These are phyloP conservation scores for Phaeosphaeria sp. DNA, from an alignment of 2,329 filamentous ascomycete species.

Conservation along the genomic window DNA sequence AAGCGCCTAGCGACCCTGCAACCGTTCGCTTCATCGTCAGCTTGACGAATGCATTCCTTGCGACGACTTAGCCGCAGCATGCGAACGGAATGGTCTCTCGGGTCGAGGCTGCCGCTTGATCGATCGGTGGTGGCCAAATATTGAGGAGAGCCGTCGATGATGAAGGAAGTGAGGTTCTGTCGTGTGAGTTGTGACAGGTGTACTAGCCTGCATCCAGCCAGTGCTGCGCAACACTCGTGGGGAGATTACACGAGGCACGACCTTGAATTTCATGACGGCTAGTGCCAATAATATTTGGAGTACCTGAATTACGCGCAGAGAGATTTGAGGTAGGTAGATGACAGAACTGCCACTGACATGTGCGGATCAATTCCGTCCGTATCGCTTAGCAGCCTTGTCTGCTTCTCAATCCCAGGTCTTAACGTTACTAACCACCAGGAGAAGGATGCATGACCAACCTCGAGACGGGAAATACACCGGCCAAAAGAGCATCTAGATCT, in stretches of 20 bases:
- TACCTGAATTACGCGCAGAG: background rate
- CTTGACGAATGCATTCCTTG: constrained; percentile 1
- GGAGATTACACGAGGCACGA: background rate
- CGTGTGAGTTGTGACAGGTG: background rate
- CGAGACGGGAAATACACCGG: background rate
- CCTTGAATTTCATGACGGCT: background rate
- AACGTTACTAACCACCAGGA: background rate
- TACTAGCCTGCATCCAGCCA: background rate
- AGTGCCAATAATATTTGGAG: background rate
- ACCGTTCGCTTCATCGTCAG: background rate
- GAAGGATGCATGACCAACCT: background rate
- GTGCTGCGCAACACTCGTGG: background rate
- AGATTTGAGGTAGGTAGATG: background rate
- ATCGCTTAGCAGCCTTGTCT: background rate
- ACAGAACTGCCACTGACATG: background rate
- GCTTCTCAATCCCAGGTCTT: background rate
- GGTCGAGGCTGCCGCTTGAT: background rate
- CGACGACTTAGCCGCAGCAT: background rate
- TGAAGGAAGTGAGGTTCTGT: background rate
- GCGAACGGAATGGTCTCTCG: background rate
- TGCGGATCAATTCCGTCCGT: background rate
- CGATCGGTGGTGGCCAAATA: background rate
- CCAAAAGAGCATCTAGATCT: background rate
- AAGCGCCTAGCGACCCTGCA: background rate
- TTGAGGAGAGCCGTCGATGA: background rate